Percentiles rank a stretch among this genome's conserved stretches.
Conservation (phyloP, 257 asterid species). For the Rehmannia glutinosa region DNA sequence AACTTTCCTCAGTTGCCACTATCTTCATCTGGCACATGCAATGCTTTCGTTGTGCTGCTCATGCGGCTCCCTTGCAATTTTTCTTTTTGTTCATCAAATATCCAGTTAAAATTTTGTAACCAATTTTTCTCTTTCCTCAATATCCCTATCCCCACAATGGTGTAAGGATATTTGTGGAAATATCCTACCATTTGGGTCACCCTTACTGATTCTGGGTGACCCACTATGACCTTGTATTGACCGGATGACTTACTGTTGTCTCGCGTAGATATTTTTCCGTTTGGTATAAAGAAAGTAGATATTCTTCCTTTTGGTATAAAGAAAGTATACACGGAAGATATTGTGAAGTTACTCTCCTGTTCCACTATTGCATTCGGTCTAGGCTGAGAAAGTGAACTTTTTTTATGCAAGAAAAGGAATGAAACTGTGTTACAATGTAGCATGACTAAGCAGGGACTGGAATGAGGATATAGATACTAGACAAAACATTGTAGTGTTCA, state of each 20-base stretch:
- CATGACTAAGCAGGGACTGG: neutral
- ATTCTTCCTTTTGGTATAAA: neutral
- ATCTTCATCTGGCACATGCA: too few species aligned
- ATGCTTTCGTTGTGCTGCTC: too few species aligned
- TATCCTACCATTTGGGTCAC: too few species aligned
- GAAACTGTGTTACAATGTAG: neutral
- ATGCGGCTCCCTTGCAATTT: too few species aligned
- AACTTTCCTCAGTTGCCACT: too few species aligned
- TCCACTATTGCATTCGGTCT: neutral
- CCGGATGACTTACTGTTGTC: neutral
- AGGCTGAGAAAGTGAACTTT: neutral
- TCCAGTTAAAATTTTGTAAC: too few species aligned
- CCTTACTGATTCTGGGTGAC: too few species aligned
- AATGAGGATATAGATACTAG: neutral
- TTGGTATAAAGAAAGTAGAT: too few species aligned
- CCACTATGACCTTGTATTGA: neutral
- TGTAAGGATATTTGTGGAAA: too few species aligned
- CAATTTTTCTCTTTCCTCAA: too few species aligned
- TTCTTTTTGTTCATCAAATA: too few species aligned
- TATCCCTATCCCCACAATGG: too few species aligned
- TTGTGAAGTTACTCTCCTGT: neutral
- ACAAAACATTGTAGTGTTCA: neutral
- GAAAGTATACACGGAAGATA: neutral
- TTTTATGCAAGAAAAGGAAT: neutral
- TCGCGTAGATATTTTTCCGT: neutral